These are phyloP conservation scores for Phytopythium ostracodes DNA, from an alignment of 352 stramenopile species.

Conservation along the genomic window DNA sequence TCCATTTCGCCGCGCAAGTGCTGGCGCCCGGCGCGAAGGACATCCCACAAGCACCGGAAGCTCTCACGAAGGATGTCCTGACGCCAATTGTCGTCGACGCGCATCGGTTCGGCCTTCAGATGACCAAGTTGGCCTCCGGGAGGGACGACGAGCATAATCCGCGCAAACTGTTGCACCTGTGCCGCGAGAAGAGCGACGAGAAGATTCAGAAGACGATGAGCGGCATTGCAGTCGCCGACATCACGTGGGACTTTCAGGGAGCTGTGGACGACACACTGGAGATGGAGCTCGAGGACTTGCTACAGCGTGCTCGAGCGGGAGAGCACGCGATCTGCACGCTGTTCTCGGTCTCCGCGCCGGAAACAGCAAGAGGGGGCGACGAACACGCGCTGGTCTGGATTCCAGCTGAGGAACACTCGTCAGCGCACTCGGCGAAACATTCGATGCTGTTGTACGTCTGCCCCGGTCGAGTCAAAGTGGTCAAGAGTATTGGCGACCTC, in stretches of 20 bases:
- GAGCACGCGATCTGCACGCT: slow-evolving; percentile 32
- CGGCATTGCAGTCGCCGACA: slow-evolving; percentile 32
- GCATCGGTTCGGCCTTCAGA: slow-evolving; percentile 45
- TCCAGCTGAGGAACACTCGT: slow-evolving; percentile 4
- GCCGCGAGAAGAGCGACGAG: slow-evolving; percentile 7
- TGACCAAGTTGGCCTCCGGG: slow-evolving; percentile 10
- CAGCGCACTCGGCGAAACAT: slow-evolving; percentile 10
- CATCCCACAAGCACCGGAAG: slow-evolving; percentile 9
- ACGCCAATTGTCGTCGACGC: slow-evolving; percentile 51
- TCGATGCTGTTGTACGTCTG: slow-evolving; percentile 59
- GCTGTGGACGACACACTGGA: slow-evolving; percentile 38
- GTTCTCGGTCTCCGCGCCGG: slow-evolving; percentile 14
- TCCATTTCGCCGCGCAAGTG: slow-evolving; percentile 40
- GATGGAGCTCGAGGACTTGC: slow-evolving; percentile 56
- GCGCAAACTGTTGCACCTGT: slow-evolving; percentile 21
- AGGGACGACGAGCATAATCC: slow-evolving; percentile 10
- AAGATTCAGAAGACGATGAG: background rate
- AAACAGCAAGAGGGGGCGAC: background rate
- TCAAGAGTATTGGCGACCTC: slow-evolving; percentile 46
- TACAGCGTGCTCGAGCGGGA: slow-evolving; percentile 23
- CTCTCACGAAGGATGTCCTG: slow-evolving; percentile 47
- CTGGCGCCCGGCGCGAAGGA: slow-evolving; percentile 13
- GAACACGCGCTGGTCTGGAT: slow-evolving; percentile 49
- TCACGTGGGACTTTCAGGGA: slow-evolving; percentile 62
- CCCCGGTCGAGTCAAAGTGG: slow-evolving; percentile 61